Conservation (phyloP, 495 filamentous ascomycete genomes). For the Hypoxylon fuscum region DNA sequence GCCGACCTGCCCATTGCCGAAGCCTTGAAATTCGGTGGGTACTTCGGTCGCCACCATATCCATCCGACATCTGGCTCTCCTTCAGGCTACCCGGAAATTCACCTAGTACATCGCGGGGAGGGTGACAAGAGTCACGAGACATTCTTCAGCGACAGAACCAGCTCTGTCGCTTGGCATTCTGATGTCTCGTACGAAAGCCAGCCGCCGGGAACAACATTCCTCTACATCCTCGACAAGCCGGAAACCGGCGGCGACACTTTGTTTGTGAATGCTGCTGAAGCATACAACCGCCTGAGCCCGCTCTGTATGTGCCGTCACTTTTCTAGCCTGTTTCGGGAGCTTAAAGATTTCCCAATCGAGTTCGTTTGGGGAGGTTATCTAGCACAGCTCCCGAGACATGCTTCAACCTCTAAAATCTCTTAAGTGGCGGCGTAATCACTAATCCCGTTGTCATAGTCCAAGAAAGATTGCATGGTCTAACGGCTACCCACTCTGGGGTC, state of each 20-base stretch:
- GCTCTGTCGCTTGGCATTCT: slow-evolving; percentile 80
- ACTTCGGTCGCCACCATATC: slow-evolving; percentile 87
- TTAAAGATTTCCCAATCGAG: too few relatives aligned
- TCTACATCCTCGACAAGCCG: slow-evolving; percentile 82
- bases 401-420: too few relatives aligned
- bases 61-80: slow-evolving; percentile 81
- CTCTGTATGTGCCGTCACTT: too few relatives aligned
- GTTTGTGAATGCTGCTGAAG: slow-evolving; percentile 76
- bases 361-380: too few relatives aligned
- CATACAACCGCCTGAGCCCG: slow-evolving; percentile 79
- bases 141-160: slow-evolving; percentile 71
- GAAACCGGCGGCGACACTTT: slow-evolving; percentile 80
- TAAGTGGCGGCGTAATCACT: too few relatives aligned
- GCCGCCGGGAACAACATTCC: slow-evolving; percentile 85
- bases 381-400: too few relatives aligned
- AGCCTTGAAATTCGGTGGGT: slow-evolving; percentile 74
- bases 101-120: slow-evolving; percentile 79
- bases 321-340: too few relatives aligned
- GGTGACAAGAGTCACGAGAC: slow-evolving; percentile 65
- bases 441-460: too few relatives aligned
- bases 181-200: slow-evolving; percentile 86
- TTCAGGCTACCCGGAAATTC: slow-evolving; percentile 74
- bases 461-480: slow-evolving; percentile 78
- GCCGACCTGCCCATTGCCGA: slow-evolving; percentile 75
- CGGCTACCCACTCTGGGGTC: slow-evolving; percentile 76